Evolutionary conservation across 257 asterid species (phyloP).

Genomic region (Marsdenia floribunda): DNA sequence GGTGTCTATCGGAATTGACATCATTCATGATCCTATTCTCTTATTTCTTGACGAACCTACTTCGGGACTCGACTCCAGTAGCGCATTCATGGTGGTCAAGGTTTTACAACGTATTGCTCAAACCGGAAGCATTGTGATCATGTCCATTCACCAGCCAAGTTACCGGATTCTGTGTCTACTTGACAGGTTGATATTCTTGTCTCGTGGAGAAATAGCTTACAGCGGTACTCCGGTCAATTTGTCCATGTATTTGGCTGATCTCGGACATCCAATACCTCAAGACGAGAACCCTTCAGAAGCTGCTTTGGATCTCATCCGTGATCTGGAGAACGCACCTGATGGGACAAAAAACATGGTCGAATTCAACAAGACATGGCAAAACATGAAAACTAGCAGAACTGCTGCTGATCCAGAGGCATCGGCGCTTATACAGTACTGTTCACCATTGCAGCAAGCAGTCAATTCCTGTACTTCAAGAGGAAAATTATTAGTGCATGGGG

Average conservation of each 20-base stretch:
- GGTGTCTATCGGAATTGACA: slow-evolving; percentile 79
- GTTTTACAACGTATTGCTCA: slow-evolving; percentile 74
- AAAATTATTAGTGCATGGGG: slow-evolving; percentile 61
- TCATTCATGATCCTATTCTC: slow-evolving; percentile 73
- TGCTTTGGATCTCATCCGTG: slow-evolving; percentile 66
- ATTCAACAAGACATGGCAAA: slow-evolving; percentile 59
- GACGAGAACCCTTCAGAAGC: slow-evolving; percentile 64
- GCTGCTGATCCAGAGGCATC: neutral
- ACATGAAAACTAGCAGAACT: slow-evolving; percentile 13
- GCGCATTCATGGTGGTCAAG: slow-evolving; percentile 84
- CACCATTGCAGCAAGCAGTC: neutral
- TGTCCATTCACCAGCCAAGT: slow-evolving; percentile 87
- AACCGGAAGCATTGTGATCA: slow-evolving; percentile 73
- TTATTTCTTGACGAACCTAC: slow-evolving; percentile 81
- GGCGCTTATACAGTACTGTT: no score
- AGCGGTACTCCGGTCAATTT: slow-evolving; percentile 61
- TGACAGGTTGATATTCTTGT: slow-evolving; percentile 60
- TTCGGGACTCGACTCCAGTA: slow-evolving; percentile 73
- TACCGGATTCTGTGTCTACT: slow-evolving; percentile 57
- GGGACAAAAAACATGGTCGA: slow-evolving; percentile 66
- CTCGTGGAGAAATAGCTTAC: slow-evolving; percentile 69
- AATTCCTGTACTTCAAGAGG: slow-evolving; percentile 52
- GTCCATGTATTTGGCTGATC: slow-evolving; percentile 54
- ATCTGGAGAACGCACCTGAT: slow-evolving; percentile 58
- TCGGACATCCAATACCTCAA: slow-evolving; percentile 72